Evolutionary conservation across 345 rosid genomes (phyloP).

Genomic region (Eucalyptus viminalis): DNA sequence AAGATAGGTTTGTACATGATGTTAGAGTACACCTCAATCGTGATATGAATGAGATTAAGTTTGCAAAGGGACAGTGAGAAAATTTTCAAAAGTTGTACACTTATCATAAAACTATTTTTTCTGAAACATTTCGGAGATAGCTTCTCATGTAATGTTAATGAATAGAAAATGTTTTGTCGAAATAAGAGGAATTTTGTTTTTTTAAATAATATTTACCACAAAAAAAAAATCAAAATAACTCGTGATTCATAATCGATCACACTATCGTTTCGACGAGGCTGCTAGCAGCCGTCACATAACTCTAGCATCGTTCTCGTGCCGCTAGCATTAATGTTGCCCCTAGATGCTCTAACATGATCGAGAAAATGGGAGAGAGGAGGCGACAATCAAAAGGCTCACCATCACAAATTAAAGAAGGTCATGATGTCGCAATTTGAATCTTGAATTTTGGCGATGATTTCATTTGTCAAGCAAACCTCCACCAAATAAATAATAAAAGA

Average conservation of each 20-base stretch:
- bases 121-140: rapidly evolving
- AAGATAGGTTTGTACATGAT: background rate
- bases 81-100: background rate
- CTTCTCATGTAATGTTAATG: rapidly evolving
- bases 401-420: rapidly evolving
- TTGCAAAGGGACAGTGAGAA: rapidly evolving
- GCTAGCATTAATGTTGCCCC: background rate
- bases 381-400: rapidly evolving
- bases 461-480: rapidly evolving
- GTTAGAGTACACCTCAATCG: rapidly evolving
- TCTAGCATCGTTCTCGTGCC: rapidly evolving
- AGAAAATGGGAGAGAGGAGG: rapidly evolving
- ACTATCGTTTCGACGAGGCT: rapidly evolving
- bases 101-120: background rate
- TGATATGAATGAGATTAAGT: background rate
- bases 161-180: background rate
- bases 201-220: background rate
- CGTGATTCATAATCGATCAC: rapidly evolving
- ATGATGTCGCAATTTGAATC: background rate
- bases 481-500: background rate
- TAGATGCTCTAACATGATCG: too few species aligned
- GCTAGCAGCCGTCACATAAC: background rate
- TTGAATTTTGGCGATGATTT: rapidly evolving
- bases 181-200: background rate
- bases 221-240: background rate